Evolutionary conservation across 768 basidiomycete genomes (phyloP).

Genomic region (Lactifluus subvellereus): DNA sequence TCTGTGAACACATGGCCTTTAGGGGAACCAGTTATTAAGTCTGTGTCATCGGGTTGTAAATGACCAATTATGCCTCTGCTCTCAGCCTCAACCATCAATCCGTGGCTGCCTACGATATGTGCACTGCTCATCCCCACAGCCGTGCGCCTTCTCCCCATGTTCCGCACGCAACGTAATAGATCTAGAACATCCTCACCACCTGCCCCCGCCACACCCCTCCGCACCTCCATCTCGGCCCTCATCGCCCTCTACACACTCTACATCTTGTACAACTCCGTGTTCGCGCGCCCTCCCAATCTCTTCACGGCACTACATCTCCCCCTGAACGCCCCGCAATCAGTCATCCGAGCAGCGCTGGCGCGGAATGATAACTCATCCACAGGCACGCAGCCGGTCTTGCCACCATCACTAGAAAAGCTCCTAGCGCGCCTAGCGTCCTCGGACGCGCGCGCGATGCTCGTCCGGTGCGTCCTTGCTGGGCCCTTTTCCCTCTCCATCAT

Average conservation of each 20-base stretch:
- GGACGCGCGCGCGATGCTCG: slow-evolving; percentile 20
- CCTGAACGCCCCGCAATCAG: slow-evolving; percentile 10
- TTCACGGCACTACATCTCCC: slow-evolving; percentile 20
- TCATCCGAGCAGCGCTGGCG: slow-evolving; percentile 7
- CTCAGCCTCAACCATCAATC: not conserved
- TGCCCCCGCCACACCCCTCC: slow-evolving; percentile 2
- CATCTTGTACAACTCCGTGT: slow-evolving; percentile 7
- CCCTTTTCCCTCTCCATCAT: not conserved
- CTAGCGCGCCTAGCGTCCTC: slow-evolving; percentile 21
- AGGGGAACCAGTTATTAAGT: not conserved
- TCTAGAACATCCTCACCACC: not conserved
- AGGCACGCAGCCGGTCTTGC: not conserved
- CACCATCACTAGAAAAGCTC: slow-evolving; percentile 19
- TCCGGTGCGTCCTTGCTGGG: slow-evolving; percentile 12
- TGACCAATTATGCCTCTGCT: not conserved
- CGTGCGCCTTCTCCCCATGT: not conserved
- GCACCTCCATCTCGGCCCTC: slow-evolving; percentile 4
- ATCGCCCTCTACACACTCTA: slow-evolving; percentile 21
- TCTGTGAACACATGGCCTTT: not conserved
- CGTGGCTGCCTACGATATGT: slow-evolving; percentile 10
- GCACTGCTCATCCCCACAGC: slow-evolving; percentile 8
- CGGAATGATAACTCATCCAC: not conserved
- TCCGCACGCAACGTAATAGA: not conserved
- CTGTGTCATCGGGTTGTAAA: too few species aligned
- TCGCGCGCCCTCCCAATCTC: slow-evolving; percentile 21